Evolutionary conservation across 495 filamentous ascomycete genomes (phyloP).

Genomic region (Penicillium pancosmium): DNA sequence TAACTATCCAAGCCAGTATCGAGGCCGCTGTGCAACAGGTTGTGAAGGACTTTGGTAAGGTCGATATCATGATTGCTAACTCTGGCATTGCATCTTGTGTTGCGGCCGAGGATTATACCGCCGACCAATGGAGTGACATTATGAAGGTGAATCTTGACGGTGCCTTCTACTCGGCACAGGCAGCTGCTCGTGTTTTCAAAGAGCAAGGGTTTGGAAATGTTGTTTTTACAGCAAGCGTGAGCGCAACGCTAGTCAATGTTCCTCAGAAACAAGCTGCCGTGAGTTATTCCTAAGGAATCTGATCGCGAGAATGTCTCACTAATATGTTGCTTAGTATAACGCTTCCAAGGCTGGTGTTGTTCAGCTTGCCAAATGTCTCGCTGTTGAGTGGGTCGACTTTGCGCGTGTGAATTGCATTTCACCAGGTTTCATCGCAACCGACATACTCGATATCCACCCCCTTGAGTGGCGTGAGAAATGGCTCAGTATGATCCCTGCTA

Average conservation of each 20-base stretch:
- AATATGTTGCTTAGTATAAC: slow-evolving; percentile 29
- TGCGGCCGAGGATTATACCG: slow-evolving; percentile 41
- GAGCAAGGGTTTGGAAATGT: slow-evolving; percentile 42
- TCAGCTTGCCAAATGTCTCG: slow-evolving; percentile 39
- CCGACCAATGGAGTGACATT: slow-evolving; percentile 38
- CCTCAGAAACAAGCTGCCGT: slow-evolving; percentile 47
- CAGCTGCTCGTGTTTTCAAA: slow-evolving; percentile 45
- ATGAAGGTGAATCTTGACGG: slow-evolving; percentile 53
- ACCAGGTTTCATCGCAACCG: slow-evolving; percentile 48
- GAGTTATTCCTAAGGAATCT: not conserved
- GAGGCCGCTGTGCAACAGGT: slow-evolving; percentile 55
- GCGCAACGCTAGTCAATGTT: slow-evolving; percentile 48
- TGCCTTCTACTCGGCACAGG: slow-evolving; percentile 49
- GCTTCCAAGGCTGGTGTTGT: slow-evolving; percentile 43
- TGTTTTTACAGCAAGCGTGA: slow-evolving; percentile 47
- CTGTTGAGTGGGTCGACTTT: slow-evolving; percentile 45
- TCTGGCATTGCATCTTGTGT: slow-evolving; percentile 61
- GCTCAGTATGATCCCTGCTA: slow-evolving; percentile 33
- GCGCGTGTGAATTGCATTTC: slow-evolving; percentile 48
- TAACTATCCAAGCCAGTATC: slow-evolving; percentile 59
- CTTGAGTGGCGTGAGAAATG: slow-evolving; percentile 31
- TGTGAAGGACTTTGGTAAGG: slow-evolving; percentile 64
- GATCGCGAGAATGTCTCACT: not conserved
- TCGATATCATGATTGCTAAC: slow-evolving; percentile 80
- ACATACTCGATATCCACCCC: slow-evolving; percentile 30